Base-by-base conservation (phyloP, 495 filamentous ascomycete genomes). In the Aspergillus nidulans region DNA sequence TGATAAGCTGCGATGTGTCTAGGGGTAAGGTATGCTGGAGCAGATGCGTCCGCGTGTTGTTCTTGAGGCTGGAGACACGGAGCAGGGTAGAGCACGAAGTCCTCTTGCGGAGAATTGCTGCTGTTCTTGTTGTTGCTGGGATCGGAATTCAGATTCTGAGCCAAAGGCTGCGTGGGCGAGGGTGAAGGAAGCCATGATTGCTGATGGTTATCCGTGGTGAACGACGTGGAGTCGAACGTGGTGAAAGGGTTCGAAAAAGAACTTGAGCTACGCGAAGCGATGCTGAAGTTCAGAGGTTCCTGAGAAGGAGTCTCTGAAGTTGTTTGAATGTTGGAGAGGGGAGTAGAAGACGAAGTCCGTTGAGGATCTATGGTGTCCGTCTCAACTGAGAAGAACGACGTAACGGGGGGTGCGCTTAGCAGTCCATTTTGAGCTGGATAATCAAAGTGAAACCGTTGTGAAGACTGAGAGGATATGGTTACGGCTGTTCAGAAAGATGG, bases 201-300 rank as follows among this genome's bases (percentile, higher is more conserved):
- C 73, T 79, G 80, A 67, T 67, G 65, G 61, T 77, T 74, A 83
- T 83, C 82, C 82, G 82, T 85, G 76, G 70, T 85, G 80, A 77
- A 80, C 77, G 81, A 81, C 73, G 71, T 75, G 60, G 77, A 57
- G 79, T 79, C 75, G 77, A 76, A 73, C 72, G 76, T 60, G 60
- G 68, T 59, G 68, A 70, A 71, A 60, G 66, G 73, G 72, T 68
- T 65, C 51, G 58, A 49, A 52, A 60, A 50, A 62, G 77, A 78
- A 81, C 78, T 78, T 70, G 72, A 77, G 76, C 70, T 70, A 78
- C 71, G 69, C 73, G 73, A 69, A 59, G 74, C 72, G 70, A 65
- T 70, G 73, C 77, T 74, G 55, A 73, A 78, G 77, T 81, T 81
- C 77, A 80, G 75, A 83, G 79, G 65, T 74, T 74, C 80, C 66